Evolutionary conservation across 768 basidiomycete species (phyloP).

Genomic region (Hericium rajendrae): DNA sequence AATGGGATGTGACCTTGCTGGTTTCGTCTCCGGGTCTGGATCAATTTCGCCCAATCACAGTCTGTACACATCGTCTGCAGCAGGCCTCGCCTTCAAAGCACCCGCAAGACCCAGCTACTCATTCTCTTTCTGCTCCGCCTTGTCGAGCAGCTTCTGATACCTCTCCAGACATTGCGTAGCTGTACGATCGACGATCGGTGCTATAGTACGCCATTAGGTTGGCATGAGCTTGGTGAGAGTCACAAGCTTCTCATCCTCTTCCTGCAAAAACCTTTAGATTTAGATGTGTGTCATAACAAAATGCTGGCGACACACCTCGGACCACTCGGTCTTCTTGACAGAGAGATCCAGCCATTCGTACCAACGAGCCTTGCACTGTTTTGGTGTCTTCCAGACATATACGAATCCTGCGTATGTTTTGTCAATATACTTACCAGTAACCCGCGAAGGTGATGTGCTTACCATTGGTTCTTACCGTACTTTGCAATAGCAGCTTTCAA

Average conservation of each 20-base stretch:
- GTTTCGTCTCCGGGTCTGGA: constrained; percentile 97
- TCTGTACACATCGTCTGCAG: constrained; percentile 85
- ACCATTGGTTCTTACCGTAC: constrained; percentile 96
- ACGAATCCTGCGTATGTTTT: constrained; percentile 54
- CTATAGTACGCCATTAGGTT: constrained; percentile 98
- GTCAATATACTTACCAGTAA: background rate
- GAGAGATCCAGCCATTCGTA: constrained; percentile 99
- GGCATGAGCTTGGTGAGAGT: constrained; percentile 99
- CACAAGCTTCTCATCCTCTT: constrained; percentile 96
- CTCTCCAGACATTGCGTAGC: constrained; percentile 97
- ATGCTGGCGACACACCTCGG: constrained; percentile 53
- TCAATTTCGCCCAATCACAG: constrained; percentile 95
- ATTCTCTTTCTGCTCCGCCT: constrained; percentile 93
- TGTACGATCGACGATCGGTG: constrained; percentile 95
- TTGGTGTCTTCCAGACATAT: constrained; percentile 74
- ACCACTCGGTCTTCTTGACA: constrained; percentile 99
- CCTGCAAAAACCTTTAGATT: constrained; percentile 33
- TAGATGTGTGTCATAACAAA: background rate
- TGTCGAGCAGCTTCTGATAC: constrained; percentile 95
- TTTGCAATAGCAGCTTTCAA: constrained; percentile 98
- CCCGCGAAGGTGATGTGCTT: constrained; percentile 9
- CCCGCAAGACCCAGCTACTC: constrained; percentile 89
- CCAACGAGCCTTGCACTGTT: constrained; percentile 99
- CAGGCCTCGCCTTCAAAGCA: constrained; percentile 72
- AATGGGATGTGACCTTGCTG: constrained; percentile 96